Conservation (phyloP, 2,329 filamentous ascomycete genomes). For the Orbilia quercus region DNA sequence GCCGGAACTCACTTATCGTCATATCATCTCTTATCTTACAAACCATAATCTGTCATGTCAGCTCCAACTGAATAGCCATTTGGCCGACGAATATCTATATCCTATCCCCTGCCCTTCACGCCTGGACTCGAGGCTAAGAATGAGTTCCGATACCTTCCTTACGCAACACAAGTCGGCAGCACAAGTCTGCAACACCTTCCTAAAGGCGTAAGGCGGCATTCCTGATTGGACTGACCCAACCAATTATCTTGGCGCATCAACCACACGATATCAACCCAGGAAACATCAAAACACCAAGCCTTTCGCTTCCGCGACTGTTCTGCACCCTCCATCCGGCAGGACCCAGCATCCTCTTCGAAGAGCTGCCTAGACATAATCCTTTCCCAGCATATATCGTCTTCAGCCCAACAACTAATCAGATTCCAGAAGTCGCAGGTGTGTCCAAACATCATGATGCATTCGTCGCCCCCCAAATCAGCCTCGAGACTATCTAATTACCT, state of each 20-base stretch:
- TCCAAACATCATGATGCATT: not conserved
- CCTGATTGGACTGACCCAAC: conserved; percentile 4
- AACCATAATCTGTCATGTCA: too few relatives aligned
- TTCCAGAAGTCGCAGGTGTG: conserved; percentile 55
- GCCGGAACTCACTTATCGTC: not conserved
- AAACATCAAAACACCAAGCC: conserved; percentile 16
- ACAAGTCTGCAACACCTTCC: conserved; percentile 26
- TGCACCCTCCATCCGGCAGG: conserved; percentile 35
- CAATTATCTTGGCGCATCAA: conserved; percentile 24
- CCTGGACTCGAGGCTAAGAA: too few relatives aligned
- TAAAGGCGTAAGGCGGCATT: conserved; percentile 22
- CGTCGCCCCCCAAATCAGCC: too few relatives aligned
- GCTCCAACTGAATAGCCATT: too few relatives aligned
- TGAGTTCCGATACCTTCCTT: conserved; percentile 10
- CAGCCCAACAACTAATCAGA: conserved; percentile 41
- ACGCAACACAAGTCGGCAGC: conserved; percentile 24
- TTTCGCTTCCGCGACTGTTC: conserved; percentile 34
- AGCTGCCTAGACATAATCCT: conserved; percentile 32
- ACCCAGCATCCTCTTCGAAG: conserved; percentile 6
- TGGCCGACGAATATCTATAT: conserved; percentile 6
- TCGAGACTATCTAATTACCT: too few relatives aligned
- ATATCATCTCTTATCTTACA: not conserved
- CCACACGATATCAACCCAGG: conserved; percentile 14
- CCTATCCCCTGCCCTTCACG: too few relatives aligned
- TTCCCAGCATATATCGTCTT: not conserved